These are phyloP conservation scores for Kickxella alabastrina DNA, from an alignment of 192 early-diverging fungal genomes.

Conservation along the genomic window DNA sequence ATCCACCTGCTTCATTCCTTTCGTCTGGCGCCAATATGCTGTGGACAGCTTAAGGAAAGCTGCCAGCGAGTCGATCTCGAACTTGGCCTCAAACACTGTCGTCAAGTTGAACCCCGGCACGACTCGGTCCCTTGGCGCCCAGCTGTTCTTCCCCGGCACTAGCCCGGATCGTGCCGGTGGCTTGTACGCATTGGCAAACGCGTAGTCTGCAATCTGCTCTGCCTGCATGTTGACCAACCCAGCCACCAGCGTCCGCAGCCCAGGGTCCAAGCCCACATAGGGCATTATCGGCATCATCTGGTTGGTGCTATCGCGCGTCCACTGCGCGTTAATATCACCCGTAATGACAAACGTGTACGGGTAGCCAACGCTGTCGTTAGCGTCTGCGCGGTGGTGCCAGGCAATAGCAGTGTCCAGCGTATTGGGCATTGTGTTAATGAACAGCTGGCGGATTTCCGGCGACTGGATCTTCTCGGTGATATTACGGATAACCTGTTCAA, in stretches of 20 bases:
- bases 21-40: conserved; percentile 43
- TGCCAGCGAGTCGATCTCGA: conserved; percentile 60
- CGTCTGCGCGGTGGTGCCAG: conserved; percentile 26
- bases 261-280: conserved; percentile 26
- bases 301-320: conserved; percentile 66
- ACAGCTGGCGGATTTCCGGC: conserved; percentile 50
- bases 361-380: background rate
- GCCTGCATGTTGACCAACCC: conserved; percentile 57
- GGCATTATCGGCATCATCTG: conserved; percentile 55
- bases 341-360: conserved; percentile 64
- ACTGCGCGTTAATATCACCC: conserved; percentile 68
- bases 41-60: conserved; percentile 57
- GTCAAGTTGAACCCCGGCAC: conserved; percentile 35
- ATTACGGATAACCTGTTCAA: conserved; percentile 40
- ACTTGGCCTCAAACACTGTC: conserved; percentile 60
- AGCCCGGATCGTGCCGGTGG: conserved; percentile 38
- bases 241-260: conserved; percentile 37
- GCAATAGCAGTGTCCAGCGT: conserved; percentile 63
- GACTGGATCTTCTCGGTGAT: conserved; percentile 32
- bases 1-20: conserved; percentile 12
- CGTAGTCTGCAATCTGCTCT: conserved; percentile 29
- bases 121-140: conserved; percentile 41
- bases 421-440: conserved; percentile 61
- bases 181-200: conserved; percentile 61
- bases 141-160: conserved; percentile 15